phyloP scores from a whole-genome alignment of 2,329 filamentous ascomycete species.

The Parascedosporium putredinis region DNA sequence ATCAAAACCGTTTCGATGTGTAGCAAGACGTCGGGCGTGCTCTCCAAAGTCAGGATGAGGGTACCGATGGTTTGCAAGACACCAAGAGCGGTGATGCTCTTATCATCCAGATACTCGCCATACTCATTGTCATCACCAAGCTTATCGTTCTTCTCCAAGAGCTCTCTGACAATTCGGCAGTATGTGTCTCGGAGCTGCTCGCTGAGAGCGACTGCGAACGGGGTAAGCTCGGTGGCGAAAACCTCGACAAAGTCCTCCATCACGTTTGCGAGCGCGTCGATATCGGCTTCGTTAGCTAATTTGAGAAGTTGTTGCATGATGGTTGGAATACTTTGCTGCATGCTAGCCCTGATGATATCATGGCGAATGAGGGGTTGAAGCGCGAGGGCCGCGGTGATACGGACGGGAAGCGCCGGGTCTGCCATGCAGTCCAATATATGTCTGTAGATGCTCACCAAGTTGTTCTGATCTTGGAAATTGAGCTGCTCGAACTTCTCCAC shows the following conservation, averaged over 20 bases:
- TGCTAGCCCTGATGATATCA: constrained; percentile 84
- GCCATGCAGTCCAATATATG: constrained; percentile 97
- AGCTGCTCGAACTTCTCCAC: constrained; percentile 97
- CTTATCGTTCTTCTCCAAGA: constrained; percentile 78
- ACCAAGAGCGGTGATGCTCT: constrained; percentile 93
- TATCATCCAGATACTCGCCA: constrained; percentile 91
- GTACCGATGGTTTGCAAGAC: constrained; percentile 97
- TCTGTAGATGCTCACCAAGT: constrained; percentile 90
- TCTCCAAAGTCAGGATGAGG: constrained; percentile 90
- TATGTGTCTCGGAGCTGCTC: constrained; percentile 96
- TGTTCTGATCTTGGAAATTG: constrained; percentile 93
- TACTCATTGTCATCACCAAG: constrained; percentile 70
- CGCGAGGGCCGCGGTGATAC: constrained; percentile 87
- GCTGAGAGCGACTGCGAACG: constrained; percentile 90
- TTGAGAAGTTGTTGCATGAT: constrained; percentile 99
- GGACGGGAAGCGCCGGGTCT: constrained; percentile 82
- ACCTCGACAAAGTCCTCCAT: constrained; percentile 99
- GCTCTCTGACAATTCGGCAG: constrained; percentile 80
- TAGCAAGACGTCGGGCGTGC: constrained; percentile 86
- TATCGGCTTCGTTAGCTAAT: constrained; percentile 93
- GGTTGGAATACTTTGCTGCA: constrained; percentile 96
- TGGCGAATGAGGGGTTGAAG: constrained; percentile 93
- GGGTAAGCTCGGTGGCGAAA: constrained; percentile 91
- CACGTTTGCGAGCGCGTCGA: constrained; percentile 92
- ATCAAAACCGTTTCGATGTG: constrained; percentile 94